A percentile compares a stretch with the other conserved stretches of the same genome.
phyloP scores from a whole-genome alignment of 2,329 filamentous ascomycete species.

The Tricladium varicosporioides region DNA sequence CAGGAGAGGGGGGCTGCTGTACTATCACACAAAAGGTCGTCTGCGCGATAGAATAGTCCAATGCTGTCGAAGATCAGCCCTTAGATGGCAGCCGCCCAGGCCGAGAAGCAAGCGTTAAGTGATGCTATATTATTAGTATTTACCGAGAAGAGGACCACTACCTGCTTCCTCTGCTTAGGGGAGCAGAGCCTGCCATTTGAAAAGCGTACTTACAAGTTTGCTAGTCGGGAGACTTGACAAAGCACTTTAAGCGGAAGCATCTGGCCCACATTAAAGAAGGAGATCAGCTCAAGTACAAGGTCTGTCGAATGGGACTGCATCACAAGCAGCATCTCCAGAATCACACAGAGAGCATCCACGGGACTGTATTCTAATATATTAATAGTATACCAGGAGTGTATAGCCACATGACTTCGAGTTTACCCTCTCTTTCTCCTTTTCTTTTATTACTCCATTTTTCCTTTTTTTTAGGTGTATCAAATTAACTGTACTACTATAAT shows the following conservation, averaged over 20 bases:
- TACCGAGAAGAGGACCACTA: constrained; percentile 20
- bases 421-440: not conserved
- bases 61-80: constrained; percentile 16
- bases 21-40: constrained; percentile 14
- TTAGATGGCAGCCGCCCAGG: constrained; percentile 16
- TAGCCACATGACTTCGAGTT: not conserved
- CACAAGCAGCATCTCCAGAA: constrained; percentile 21
- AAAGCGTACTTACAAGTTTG: constrained; percentile 21
- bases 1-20: constrained; percentile 15
- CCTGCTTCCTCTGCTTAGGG: constrained; percentile 22
- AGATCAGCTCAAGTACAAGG: constrained; percentile 18
- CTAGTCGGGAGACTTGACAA: constrained; percentile 22
- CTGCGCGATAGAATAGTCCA: constrained; percentile 11
- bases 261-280: constrained; percentile 21
- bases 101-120: constrained; percentile 24
- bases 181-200: constrained; percentile 16
- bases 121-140: constrained; percentile 23
- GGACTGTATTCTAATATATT: constrained; percentile 16
- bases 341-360: constrained; percentile 19
- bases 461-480: no score
- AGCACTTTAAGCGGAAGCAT: constrained; percentile 26
- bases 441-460: no score
- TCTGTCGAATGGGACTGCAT: constrained; percentile 21
- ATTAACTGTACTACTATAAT: no score
- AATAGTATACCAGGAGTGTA: constrained; percentile 5